A percentile compares a stretch with the other conserved stretches of the same genome.
Conservation (phyloP, 2,329 filamentous ascomycete species). For the Sporothrix euskadiensis region DNA sequence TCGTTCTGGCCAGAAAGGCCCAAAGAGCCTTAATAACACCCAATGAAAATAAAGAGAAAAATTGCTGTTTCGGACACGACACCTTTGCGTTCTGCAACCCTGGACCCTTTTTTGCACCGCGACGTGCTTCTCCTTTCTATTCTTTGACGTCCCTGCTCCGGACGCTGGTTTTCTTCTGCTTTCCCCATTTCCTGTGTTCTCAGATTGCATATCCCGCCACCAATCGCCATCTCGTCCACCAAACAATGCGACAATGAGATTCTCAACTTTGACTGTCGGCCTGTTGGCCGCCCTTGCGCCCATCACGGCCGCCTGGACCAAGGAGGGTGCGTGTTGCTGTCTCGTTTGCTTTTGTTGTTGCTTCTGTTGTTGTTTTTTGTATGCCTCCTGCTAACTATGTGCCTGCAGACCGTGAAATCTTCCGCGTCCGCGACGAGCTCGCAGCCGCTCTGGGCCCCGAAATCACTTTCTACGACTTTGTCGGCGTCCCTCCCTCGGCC, state of each 20-base stretch:
- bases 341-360: neutral
- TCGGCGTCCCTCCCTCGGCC: slow-evolving; percentile 72
- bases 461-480: slow-evolving; percentile 91
- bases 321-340: slow-evolving; percentile 65
- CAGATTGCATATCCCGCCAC: neutral
- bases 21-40: neutral
- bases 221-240: slow-evolving; percentile 33
- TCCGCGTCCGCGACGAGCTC: slow-evolving; percentile 89
- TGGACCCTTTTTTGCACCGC: neutral
- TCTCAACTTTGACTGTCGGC: slow-evolving; percentile 65
- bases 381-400: slow-evolving; percentile 1
- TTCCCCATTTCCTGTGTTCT: neutral
- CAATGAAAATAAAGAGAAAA: neutral
- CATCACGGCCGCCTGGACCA: slow-evolving; percentile 75
- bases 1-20: slow-evolving; percentile 9
- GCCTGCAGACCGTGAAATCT: slow-evolving; percentile 87
- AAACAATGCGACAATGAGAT: slow-evolving; percentile 67
- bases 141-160: neutral
- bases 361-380: slow-evolving; percentile 6
- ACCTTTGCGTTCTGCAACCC: slow-evolving; percentile 17
- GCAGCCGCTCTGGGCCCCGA: slow-evolving; percentile 70
- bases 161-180: neutral
- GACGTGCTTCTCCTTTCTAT: neutral
- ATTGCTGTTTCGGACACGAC: slow-evolving; percentile 27
- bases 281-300: slow-evolving; percentile 67